These are phyloP conservation scores for Trypanosoma cruzi DNA, from an alignment of 208 protist species.

Conservation along the genomic window DNA sequence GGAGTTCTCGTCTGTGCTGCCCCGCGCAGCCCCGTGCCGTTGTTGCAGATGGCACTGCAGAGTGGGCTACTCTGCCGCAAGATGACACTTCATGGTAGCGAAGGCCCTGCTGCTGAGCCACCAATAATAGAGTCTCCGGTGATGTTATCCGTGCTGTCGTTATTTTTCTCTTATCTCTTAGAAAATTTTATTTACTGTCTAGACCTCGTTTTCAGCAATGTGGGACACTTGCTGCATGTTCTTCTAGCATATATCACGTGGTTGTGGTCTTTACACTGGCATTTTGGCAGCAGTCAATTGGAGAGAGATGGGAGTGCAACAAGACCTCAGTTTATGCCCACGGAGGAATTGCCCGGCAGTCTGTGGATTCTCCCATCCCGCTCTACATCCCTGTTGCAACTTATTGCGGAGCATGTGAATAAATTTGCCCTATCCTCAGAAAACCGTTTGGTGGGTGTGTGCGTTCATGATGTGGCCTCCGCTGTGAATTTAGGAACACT, in stretches of 20 bases:
- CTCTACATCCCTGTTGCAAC: conserved; percentile 1
- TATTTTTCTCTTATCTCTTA: no score
- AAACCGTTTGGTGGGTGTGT: background rate
- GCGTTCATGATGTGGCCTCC: background rate
- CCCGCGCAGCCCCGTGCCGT: background rate
- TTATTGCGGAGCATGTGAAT: background rate
- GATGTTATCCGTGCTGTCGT: no score
- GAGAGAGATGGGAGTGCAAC: no score
- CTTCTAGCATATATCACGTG: no score
- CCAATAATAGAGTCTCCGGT: no score
- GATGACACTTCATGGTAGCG: no score
- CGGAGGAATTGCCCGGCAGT: background rate
- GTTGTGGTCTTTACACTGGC: no score
- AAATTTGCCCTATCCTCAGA: background rate
- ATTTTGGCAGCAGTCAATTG: no score
- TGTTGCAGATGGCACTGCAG: background rate
- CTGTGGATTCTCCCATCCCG: background rate
- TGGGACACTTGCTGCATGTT: no score
- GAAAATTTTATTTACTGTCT: no score
- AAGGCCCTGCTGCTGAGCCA: no score
- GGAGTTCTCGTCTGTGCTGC: conserved; percentile 7
- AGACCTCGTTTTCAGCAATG: no score
- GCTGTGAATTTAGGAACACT: background rate
- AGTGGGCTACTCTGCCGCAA: background rate
- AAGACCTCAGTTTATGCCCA: background rate